These are phyloP conservation scores for Chlorencoelia australis DNA, from an alignment of 2,329 filamentous ascomycete genomes.

Conservation along the genomic window DNA sequence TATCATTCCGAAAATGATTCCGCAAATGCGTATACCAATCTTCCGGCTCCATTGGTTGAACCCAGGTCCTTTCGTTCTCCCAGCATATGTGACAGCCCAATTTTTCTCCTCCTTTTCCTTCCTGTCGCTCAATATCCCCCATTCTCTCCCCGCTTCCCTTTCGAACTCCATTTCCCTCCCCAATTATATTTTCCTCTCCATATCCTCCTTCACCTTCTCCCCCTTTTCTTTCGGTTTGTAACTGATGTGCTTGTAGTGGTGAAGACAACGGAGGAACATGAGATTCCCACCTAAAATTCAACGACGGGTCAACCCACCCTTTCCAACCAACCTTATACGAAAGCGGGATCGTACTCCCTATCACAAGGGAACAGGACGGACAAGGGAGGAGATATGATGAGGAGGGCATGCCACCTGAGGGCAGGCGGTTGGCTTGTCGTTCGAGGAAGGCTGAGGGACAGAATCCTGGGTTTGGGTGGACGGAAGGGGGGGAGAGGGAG, in stretches of 20 bases:
- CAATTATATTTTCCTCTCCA: neutral
- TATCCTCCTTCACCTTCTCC: too few species aligned
- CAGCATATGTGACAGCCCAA: conserved; percentile 21
- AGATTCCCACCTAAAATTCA: conserved; percentile 22
- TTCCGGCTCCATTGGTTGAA: conserved; percentile 12
- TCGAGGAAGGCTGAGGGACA: conserved; percentile 18
- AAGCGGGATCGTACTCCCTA: conserved; percentile 12
- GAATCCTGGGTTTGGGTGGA: conserved; percentile 22
- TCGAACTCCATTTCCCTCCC: too few species aligned
- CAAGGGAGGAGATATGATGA: conserved; percentile 17
- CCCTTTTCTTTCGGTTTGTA: too few species aligned
- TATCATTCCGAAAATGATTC: conserved; percentile 17
- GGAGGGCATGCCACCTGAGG: conserved; percentile 16
- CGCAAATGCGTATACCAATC: conserved; percentile 20
- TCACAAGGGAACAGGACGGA: conserved; percentile 12
- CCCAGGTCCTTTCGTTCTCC: conserved; percentile 18
- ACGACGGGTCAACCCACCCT: conserved; percentile 19
- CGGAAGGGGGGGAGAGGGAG: too few species aligned
- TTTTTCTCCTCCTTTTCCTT: conserved; percentile 9
- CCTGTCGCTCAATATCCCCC: neutral
- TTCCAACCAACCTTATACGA: conserved; percentile 16
- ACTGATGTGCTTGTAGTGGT: too few species aligned
- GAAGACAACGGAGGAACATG: conserved; percentile 13
- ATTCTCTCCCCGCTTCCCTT: conserved; percentile 1
- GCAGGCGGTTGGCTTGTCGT: conserved; percentile 15